A percentile compares a stretch with the other conserved stretches of the same genome.
These are phyloP conservation scores for Phytophthora pluvialis DNA, from an alignment of 352 stramenopile genomes.

Conservation along the genomic window DNA sequence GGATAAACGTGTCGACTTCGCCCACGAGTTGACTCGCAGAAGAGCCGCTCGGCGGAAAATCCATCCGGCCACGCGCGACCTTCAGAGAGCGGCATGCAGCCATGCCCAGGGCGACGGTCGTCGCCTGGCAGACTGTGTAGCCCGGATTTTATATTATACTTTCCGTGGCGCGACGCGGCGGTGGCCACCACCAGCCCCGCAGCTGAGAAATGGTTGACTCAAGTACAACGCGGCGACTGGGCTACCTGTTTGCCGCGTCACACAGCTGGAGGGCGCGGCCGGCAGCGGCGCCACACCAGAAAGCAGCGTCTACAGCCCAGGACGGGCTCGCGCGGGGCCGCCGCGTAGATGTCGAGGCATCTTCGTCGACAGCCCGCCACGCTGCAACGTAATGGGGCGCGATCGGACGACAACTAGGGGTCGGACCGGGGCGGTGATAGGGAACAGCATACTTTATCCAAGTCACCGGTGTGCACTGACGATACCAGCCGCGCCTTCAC, in stretches of 20 bases:
- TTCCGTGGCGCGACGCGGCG: constrained; percentile 17
- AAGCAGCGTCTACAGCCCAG: constrained; percentile 7
- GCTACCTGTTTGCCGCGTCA: constrained; percentile 12
- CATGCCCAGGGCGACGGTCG: constrained; percentile 4
- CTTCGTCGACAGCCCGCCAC: constrained; percentile 1
- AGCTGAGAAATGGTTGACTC: constrained; percentile 27
- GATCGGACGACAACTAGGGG: constrained; percentile 36
- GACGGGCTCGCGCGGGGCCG: not conserved
- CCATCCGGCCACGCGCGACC: constrained; percentile 22
- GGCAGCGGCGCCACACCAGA: constrained; percentile 7
- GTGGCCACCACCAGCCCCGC: constrained; percentile 4
- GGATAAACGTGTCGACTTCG: constrained; percentile 5
- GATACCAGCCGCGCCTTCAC: constrained; percentile 28
- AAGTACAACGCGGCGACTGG: constrained; percentile 32
- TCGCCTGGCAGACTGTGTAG: not conserved
- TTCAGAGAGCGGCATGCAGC: constrained; percentile 14
- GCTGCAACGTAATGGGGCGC: constrained; percentile 27
- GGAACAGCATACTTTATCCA: constrained; percentile 23
- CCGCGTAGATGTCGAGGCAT: not conserved
- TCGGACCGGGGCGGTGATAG: constrained; percentile 33
- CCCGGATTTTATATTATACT: constrained; percentile 30
- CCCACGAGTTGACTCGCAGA: constrained; percentile 5
- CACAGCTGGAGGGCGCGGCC: constrained; percentile 1
- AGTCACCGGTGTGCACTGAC: constrained; percentile 23
- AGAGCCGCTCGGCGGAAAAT: constrained; percentile 12